Percentiles rank a stretch among this genome's conserved stretches.
Conservation (phyloP, 2,329 filamentous ascomycete species). For the Xylaria sp. region DNA sequence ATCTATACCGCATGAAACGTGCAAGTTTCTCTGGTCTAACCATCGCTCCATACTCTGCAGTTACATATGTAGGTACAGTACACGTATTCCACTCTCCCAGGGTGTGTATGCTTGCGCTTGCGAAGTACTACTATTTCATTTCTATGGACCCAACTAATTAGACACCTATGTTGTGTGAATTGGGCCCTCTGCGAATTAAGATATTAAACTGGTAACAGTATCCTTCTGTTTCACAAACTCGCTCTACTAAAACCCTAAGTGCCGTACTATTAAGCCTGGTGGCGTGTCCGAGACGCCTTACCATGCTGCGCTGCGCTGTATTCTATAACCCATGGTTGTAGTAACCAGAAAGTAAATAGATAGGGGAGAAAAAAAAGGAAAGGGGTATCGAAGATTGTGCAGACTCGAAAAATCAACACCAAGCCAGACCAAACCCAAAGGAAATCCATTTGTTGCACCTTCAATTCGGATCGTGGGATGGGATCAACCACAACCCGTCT, state of each 20-base stretch:
- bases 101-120: neutral
- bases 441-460: constrained; percentile 1
- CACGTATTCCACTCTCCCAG: too few species aligned
- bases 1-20: too few species aligned
- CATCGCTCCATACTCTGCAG: too few species aligned
- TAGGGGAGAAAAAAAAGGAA: neutral
- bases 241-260: neutral
- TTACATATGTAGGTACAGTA: too few species aligned
- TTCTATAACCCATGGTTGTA: neutral
- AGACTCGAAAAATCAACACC: neutral
- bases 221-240: neutral
- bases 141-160: neutral
- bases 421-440: neutral
- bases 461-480: neutral
- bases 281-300: constrained; percentile 15
- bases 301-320: constrained; percentile 4
- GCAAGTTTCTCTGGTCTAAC: too few species aligned
- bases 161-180: neutral
- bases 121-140: neutral
- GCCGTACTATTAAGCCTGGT: neutral
- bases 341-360: neutral
- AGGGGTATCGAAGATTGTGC: constrained; percentile 24
- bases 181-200: neutral
- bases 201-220: neutral
- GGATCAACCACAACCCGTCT: neutral